Percentiles rank a stretch among this genome's conserved stretches.
phyloP scores from a whole-genome alignment of 2,329 filamentous ascomycete genomes.

The Phaeosphaeriaceae sp. region DNA sequence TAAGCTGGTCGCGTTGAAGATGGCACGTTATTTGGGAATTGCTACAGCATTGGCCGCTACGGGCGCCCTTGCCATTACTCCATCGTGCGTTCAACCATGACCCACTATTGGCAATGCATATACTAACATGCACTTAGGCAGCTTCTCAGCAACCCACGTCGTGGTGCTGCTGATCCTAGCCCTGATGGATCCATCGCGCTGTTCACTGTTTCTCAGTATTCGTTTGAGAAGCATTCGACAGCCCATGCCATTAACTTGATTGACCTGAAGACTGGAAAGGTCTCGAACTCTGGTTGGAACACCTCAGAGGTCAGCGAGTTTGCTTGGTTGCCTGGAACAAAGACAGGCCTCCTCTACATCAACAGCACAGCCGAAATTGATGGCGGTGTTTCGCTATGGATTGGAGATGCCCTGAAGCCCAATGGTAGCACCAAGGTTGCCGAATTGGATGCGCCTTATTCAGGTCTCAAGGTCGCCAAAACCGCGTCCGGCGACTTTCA shows the following conservation, averaged over 20 bases:
- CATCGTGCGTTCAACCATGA: slow-evolving; percentile 34
- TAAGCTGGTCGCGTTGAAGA: slow-evolving; percentile 37
- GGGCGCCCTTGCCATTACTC: slow-evolving; percentile 42
- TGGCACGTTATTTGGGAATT: slow-evolving; percentile 44
- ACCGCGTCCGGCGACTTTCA: slow-evolving; percentile 49
- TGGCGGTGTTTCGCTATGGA: slow-evolving; percentile 46
- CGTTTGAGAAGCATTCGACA: slow-evolving; percentile 74
- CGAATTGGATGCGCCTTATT: slow-evolving; percentile 55
- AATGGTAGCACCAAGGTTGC: slow-evolving; percentile 41
- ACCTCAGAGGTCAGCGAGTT: slow-evolving; percentile 42
- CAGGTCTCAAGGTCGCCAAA: slow-evolving; percentile 57
- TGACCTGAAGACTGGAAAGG: slow-evolving; percentile 41
- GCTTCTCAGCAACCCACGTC: slow-evolving; percentile 74
- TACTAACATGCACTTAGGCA: slow-evolving; percentile 27
- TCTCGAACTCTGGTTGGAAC: slow-evolving; percentile 40
- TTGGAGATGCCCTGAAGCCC: slow-evolving; percentile 40
- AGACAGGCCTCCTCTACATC: slow-evolving; percentile 67
- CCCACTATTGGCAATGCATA: not conserved
- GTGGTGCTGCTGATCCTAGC: slow-evolving; percentile 72
- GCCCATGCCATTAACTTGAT: slow-evolving; percentile 56
- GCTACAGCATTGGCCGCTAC: slow-evolving; percentile 42
- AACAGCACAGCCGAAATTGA: slow-evolving; percentile 63
- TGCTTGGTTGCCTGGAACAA: slow-evolving; percentile 42
- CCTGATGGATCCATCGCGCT: slow-evolving; percentile 67
- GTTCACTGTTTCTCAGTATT: slow-evolving; percentile 77